phyloP scores from a whole-genome alignment of 768 basidiomycete genomes.

The Bullera alba region DNA sequence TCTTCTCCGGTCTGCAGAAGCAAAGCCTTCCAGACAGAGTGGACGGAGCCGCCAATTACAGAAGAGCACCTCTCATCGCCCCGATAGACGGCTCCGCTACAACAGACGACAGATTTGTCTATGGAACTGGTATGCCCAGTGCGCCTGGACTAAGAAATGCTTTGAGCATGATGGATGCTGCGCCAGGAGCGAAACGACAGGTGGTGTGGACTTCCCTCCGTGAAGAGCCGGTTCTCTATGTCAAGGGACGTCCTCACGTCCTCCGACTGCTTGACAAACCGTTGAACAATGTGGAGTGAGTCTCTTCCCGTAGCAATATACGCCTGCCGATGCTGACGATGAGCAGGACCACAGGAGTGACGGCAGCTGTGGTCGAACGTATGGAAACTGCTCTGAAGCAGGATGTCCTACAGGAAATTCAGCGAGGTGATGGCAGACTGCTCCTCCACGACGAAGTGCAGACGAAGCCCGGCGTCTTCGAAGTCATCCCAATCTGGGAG shows the following conservation, averaged over 20 bases:
- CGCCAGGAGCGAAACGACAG: conserved; percentile 63
- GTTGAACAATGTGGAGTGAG: conserved; percentile 88
- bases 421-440: conserved; percentile 62
- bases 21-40: conserved; percentile 96
- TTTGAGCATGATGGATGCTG: conserved; percentile 69
- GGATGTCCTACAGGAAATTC: conserved; percentile 79
- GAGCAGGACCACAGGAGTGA: conserved; percentile 80
- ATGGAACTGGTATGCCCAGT: conserved; percentile 72
- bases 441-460: conserved; percentile 94
- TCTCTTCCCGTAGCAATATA: background rate
- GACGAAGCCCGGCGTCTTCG: conserved; percentile 79
- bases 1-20: conserved; percentile 64
- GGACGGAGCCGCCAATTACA: conserved; percentile 90
- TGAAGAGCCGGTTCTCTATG: conserved; percentile 82
- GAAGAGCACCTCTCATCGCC: conserved; percentile 61
- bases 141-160: conserved; percentile 66
- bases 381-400: conserved; percentile 85
- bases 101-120: conserved; percentile 47
- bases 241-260: conserved; percentile 64
- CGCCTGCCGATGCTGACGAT: conserved; percentile 3
- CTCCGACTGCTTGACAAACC: conserved; percentile 79
- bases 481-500: conserved; percentile 93
- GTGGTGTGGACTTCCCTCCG: conserved; percentile 93
- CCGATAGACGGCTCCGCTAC: too few relatives aligned
- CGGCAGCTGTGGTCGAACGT: conserved; percentile 76